These are phyloP conservation scores for Incumbomyces lentus DNA, from an alignment of 2,329 filamentous ascomycete genomes.

Conservation along the genomic window DNA sequence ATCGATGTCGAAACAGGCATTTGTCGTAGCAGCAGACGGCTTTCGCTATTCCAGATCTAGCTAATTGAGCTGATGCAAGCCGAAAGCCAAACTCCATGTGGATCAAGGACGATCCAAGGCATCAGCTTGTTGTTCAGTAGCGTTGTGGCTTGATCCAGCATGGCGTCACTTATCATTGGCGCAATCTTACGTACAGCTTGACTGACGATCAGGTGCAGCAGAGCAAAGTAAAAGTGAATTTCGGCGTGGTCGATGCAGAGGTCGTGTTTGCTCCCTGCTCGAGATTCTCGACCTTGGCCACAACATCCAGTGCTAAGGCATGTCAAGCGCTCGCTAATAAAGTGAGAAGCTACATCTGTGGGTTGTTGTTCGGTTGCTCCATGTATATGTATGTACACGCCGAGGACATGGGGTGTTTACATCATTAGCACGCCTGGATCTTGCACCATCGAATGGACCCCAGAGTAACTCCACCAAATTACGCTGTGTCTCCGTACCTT, in stretches of 20 bases:
- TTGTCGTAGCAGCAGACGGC: too few species aligned
- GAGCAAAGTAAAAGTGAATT: constrained; percentile 2
- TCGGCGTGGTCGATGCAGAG: not conserved
- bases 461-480: too few species aligned
- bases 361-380: not conserved
- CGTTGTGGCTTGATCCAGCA: constrained; percentile 4
- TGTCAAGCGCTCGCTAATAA: not conserved
- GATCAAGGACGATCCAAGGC: not conserved
- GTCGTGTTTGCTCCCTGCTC: constrained; percentile 1
- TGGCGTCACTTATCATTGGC: constrained; percentile 1
- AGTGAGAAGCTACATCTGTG: not conserved
- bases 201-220: not conserved
- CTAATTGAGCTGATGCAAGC: too few species aligned
- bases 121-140: not conserved
- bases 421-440: too few species aligned
- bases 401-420: too few species aligned
- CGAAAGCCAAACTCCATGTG: not conserved
- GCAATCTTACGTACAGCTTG: constrained; percentile 8
- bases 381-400: too few species aligned
- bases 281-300: not conserved
- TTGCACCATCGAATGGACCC: too few species aligned
- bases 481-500: too few species aligned
- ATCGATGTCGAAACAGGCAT: too few species aligned
- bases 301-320: not conserved
- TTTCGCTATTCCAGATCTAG: too few species aligned